Percentiles rank a stretch among this genome's conserved stretches.
Evolutionary conservation across 176 grass and related monocot genomes (phyloP).

Genomic region (Themeda triandra): DNA sequence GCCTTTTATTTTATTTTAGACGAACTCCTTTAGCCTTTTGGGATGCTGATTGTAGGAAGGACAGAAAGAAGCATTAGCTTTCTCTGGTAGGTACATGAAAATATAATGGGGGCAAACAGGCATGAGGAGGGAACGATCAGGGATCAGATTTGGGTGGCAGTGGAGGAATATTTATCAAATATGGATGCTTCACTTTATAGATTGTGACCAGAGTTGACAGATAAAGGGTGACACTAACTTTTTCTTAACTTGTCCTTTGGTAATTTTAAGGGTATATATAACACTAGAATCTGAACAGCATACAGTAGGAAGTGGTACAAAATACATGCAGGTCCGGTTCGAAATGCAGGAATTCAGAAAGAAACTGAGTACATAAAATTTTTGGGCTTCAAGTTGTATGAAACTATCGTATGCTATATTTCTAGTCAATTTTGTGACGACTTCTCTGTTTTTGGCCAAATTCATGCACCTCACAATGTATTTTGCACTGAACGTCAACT

Average conservation of each 20-base stretch:
- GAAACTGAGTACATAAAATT: background rate
- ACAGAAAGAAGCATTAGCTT: constrained; percentile 14
- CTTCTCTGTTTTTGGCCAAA: background rate
- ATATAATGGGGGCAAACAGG: background rate
- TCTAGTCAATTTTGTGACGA: background rate
- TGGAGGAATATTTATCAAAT: background rate
- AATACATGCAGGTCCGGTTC: background rate
- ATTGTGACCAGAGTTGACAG: constrained; percentile 13
- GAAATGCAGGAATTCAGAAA: background rate
- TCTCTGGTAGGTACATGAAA: background rate
- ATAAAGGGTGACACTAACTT: constrained; percentile 15
- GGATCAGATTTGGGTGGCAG: background rate
- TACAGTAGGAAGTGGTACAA: background rate
- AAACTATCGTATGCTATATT: background rate
- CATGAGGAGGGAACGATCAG: background rate
- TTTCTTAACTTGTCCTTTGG: background rate
- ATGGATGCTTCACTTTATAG: constrained; percentile 18
- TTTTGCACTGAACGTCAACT: background rate
- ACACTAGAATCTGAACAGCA: background rate
- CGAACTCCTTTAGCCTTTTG: background rate
- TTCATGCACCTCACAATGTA: background rate
- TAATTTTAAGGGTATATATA: background rate
- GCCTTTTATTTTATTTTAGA: constrained; percentile 11
- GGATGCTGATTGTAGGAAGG: constrained; percentile 21
- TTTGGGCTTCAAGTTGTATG: background rate